Base-by-base conservation (phyloP, 2,329 filamentous ascomycete species). In the Diaporthe helianthi region DNA sequence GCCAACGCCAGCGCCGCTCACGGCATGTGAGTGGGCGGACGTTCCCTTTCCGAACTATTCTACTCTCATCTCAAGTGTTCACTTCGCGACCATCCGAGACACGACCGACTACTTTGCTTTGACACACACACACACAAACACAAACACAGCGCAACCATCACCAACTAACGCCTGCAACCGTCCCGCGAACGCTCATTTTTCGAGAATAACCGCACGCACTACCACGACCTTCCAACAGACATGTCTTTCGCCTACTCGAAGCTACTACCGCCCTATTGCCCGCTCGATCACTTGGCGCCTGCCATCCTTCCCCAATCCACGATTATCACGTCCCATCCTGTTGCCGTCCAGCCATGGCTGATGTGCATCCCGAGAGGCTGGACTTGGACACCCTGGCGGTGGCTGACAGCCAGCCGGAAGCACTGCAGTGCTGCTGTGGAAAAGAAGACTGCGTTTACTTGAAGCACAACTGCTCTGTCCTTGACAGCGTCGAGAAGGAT, bases 401-500 rank as follows among this genome's bases (percentile, higher is more conserved):
- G 36, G 58, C 52, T 41, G 60, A 24, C 52, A 67, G 63, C 58
- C 76, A 78, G 68, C 74, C 77, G 65, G 76, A 80, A 52, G 74
- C 81, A 22, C 77, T 89, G 72, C 83, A 81, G 63, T 98, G 96
- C 85, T 99, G 95, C 82, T 99, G 95, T 82, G 94, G 94, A 68
- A 90, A 89, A 73, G 78, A 84, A 72, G 90, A 93, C 76, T 98
- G 95, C 80, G 87, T 90, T 74, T 93, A 92, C 78, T 86, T 98
- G 72, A 89, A 88, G 79, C 91, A 94, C 81, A 98, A 95, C 81
- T 90, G 90, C 79, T 85, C 87, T 54, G 85, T 93, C 72, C 85
- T 98, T 55, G 90, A 93, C 74, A 91, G 88, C 71, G 86, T 98
- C 73, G 95, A 98, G 81, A 92, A 91, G 75, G 93, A 98, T 82